Evolutionary conservation across 192 early-diverging fungal species (phyloP).

Genomic region (Dispira parvispora): DNA sequence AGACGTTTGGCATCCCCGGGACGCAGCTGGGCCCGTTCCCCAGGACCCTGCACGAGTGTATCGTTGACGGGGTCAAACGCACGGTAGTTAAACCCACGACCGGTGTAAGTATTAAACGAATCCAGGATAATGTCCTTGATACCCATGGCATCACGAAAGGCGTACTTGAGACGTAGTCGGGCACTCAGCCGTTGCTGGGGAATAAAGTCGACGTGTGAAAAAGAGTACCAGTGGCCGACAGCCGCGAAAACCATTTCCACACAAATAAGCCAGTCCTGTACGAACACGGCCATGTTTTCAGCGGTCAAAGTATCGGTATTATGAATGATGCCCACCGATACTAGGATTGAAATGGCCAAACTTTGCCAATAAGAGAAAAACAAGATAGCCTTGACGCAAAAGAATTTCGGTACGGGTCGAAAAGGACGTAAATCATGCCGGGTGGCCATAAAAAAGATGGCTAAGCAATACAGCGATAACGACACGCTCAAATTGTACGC

Average conservation of each 20-base stretch:
- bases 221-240: conserved; percentile 63
- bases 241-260: conserved; percentile 78
- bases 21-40: conserved; percentile 10
- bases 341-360: conserved; percentile 63
- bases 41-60: conserved; percentile 33
- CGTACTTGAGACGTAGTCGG: conserved; percentile 56
- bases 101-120: conserved; percentile 54
- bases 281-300: conserved; percentile 55
- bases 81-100: conserved; percentile 59
- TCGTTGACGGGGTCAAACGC: conserved; percentile 61
- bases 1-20: conserved; percentile 16
- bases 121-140: conserved; percentile 73
- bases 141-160: conserved; percentile 66
- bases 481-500: conserved; percentile 84
- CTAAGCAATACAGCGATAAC: conserved; percentile 67
- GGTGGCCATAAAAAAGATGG: conserved; percentile 75
- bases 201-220: conserved; percentile 67
- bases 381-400: conserved; percentile 83
- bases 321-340: conserved; percentile 52
- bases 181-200: conserved; percentile 47
- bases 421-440: conserved; percentile 52
- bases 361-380: conserved; percentile 95
- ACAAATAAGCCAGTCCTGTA: conserved; percentile 85
- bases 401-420: conserved; percentile 83
- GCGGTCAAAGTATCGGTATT: conserved; percentile 37